These are phyloP conservation scores for Dipteronia dyeriana DNA, from an alignment of 345 rosid species.

Conservation along the genomic window DNA sequence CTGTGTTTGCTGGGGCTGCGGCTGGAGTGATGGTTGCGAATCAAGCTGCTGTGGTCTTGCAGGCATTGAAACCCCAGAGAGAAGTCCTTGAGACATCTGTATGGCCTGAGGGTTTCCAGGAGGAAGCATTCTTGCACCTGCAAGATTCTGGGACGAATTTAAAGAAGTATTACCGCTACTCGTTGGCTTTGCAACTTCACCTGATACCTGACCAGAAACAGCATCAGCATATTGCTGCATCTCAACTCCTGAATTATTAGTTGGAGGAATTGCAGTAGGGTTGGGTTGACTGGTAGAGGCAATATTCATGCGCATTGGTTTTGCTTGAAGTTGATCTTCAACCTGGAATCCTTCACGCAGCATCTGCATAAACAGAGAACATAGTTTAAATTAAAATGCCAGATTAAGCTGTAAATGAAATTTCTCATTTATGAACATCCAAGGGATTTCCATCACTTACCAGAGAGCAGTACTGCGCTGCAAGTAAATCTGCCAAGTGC, in stretches of 20 bases:
- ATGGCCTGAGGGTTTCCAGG: conserved; percentile 67
- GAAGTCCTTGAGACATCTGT: conserved; percentile 73
- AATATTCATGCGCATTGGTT: conserved; percentile 46
- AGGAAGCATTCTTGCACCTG: conserved; percentile 71
- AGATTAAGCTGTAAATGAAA: conserved; percentile 16
- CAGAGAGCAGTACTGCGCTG: conserved; percentile 62
- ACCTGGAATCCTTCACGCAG: conserved; percentile 52
- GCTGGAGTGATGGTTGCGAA: conserved; percentile 48
- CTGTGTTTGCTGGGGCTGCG: conserved; percentile 43
- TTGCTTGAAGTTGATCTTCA: conserved; percentile 60
- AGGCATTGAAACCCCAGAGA: conserved; percentile 68
- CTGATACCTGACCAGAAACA: conserved; percentile 51
- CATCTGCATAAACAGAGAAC: conserved; percentile 59
- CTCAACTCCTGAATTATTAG: conserved; percentile 58
- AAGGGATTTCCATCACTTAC: conserved; percentile 41
- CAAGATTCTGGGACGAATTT: conserved; percentile 49
- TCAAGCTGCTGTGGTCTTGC: conserved; percentile 65
- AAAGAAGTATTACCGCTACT: conserved; percentile 47
- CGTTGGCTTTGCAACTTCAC: conserved; percentile 53
- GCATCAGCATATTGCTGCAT: conserved; percentile 63
- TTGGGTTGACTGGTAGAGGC: conserved; percentile 53
- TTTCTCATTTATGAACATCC: conserved; percentile 1
- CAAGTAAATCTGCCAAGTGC: conserved; percentile 91
- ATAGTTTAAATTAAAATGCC: conserved; percentile 16
- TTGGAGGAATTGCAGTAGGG: conserved; percentile 45